A percentile compares a stretch with the other conserved stretches of the same genome.
phyloP scores from a whole-genome alignment of 129 eudicot species.

The Lactuca sativa region DNA sequence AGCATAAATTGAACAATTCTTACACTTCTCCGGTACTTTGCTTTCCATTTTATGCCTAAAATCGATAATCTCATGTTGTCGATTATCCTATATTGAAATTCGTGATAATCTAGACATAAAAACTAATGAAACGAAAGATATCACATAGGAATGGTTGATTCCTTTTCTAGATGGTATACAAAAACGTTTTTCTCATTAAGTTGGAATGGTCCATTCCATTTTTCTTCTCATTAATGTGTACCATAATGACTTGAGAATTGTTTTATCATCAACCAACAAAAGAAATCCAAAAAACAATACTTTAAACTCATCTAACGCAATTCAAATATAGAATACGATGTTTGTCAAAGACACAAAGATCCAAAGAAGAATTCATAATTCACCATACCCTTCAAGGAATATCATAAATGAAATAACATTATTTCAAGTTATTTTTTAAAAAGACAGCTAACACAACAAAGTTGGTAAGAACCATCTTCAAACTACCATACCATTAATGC shows the following conservation, averaged over 20 bases:
- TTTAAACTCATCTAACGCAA: background rate
- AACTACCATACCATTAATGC: constrained; percentile 19
- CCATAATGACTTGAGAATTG: background rate
- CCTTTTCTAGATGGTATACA: too few species aligned
- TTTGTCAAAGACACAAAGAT: background rate
- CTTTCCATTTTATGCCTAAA: too few species aligned
- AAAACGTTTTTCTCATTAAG: too few species aligned
- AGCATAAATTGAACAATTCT: too few species aligned
- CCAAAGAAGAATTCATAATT: background rate
- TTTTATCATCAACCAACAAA: background rate
- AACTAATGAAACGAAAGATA: too few species aligned
- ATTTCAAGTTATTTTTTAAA: background rate
- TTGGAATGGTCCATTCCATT: too few species aligned
- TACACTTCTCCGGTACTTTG: too few species aligned
- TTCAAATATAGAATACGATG: background rate
- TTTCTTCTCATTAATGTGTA: background rate
- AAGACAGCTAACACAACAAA: background rate
- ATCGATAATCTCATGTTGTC: too few species aligned
- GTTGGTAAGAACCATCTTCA: background rate
- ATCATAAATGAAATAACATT: background rate
- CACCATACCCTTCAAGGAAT: background rate
- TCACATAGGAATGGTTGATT: too few species aligned
- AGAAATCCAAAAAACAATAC: background rate
- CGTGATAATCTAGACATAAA: too few species aligned
- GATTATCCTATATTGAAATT: too few species aligned